Base-by-base conservation (phyloP, 2,329 filamentous ascomycete species). In the Cadophora sp. region DNA sequence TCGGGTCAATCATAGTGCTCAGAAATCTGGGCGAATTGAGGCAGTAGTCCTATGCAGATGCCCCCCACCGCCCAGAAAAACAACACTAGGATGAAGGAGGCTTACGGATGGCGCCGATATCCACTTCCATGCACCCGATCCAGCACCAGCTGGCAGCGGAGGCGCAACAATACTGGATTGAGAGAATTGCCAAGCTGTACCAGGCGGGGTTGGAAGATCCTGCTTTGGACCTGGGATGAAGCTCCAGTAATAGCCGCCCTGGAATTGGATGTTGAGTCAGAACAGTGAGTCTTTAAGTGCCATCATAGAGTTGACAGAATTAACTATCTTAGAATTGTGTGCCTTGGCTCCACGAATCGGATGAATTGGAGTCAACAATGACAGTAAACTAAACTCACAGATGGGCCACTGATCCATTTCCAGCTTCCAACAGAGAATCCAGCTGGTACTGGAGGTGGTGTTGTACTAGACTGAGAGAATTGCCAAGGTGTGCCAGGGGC, bases 41-140 rank as follows among this genome's bases (percentile, higher is more conserved):
- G 24, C n/a, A 20, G 47, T 14, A 18, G 4, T 13, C 3, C 11
- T 8, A 16, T 16, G 50, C 13, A 30, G 16, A n/a, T 45, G 41
- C 18, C 5, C 13, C 13, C 41, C 14, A 39, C 36, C 36, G 8
- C 11, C 11, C 8, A 39, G 9, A 13, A 13, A 39, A 13, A 6
- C 7, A 39, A 8, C 11, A 13, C 36, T 9, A 39, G 7, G 11
- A 39, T 13, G 7, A 39, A 13, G 8, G 11, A 6, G 11, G 11
- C 55, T 41, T 39, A 59, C 55, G 8, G 55, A 59, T 16, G 55
- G 55, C 20, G 55, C 55, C 24, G 55, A 59, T 41, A 51, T 51
- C 48, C 48, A 51, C 14, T 51, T 51, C 48, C 48, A 51, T 16
- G 48, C 18, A 30, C 48, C 48, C 18, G 24, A 30, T 30, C 13